Conservation (phyloP, 2,329 filamentous ascomycete genomes). For the Colletotrichum caudatum region DNA sequence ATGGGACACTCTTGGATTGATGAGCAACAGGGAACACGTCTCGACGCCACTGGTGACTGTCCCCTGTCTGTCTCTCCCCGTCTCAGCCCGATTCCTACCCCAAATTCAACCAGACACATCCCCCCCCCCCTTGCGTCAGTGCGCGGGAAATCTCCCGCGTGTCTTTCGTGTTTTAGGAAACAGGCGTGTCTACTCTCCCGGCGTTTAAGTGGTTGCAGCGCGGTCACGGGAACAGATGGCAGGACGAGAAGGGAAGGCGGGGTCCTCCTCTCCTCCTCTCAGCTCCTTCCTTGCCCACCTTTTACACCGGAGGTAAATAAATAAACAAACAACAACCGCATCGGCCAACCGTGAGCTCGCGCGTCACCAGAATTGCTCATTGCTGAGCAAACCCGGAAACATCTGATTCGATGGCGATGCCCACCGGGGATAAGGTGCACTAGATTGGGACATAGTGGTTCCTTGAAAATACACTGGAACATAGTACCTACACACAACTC, state of each 20-base stretch:
- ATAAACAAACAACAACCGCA: conserved; percentile 31
- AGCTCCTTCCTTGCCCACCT: background rate
- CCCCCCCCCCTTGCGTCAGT: background rate
- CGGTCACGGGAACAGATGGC: conserved; percentile 31
- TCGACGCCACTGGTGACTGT: background rate
- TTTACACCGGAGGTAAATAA: conserved; percentile 21
- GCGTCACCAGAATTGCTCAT: conserved; percentile 11
- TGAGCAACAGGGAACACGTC: conserved; percentile 22
- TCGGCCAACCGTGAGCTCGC: conserved; percentile 5
- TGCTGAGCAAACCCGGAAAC: conserved; percentile 3
- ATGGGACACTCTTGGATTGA: conserved; percentile 9
- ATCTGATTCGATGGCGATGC: conserved; percentile 34
- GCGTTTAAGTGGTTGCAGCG: conserved; percentile 40
- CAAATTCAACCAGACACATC: conserved; percentile 8
- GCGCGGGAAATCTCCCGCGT: conserved; percentile 9
- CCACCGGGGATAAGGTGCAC: background rate
- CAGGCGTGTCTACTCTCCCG: conserved; percentile 14
- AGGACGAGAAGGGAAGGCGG: conserved; percentile 38
- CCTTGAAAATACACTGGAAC: background rate
- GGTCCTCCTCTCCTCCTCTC: conserved; percentile 8
- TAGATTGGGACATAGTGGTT: background rate
- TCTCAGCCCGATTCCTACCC: background rate
- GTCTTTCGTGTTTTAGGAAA: conserved; percentile 21
- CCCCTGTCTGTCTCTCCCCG: background rate
- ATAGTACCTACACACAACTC: background rate